Base-by-base conservation (phyloP, 306 rosid species). In the Quercus glauca region DNA sequence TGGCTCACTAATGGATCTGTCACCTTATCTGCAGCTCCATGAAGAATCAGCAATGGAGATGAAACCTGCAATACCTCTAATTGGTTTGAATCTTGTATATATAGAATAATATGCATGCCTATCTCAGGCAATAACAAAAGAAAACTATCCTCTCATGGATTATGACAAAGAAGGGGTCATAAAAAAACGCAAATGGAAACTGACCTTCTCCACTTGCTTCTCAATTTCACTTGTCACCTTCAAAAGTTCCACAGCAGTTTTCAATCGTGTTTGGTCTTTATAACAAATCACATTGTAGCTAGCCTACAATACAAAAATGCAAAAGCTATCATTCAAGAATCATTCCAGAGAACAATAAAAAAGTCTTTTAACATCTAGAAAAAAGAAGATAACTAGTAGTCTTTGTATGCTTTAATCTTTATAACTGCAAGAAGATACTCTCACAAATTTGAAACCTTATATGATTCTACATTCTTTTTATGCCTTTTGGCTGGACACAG, bases 21-120 rank as follows among this genome's bases (percentile, higher is more conserved):
- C 85, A 94, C 94, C 88, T 84, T 88, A 73, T 94, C 97, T 21
- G 75, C 93, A 43, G 89, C 93, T 74, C 98, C 97, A 61, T 94
- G 98, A 85, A 94, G 96, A 85, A 94, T 82, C 75, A 94, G 80
- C 37, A 93, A 69, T 53, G 98, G 98, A 56, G 93, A 85, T 49
- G 97, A 88, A 73, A 91, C 91, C 97, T 90, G 92, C 75, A 79
- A 83, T 60, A 14, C 53, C 71, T 57, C 76, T 5, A n/a, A 61
- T 17, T 55, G 4, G 15, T 51, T 79, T 13, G n/a, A 49, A n/a
- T 29, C 18, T n/a, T 3, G 4, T 19, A 28, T 14, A 51, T 20
- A 23, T 7, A 69, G 23, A 28, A n/a, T 19, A 45, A 60, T 14
- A 51, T 9, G 6, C 51, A 61, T 23, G 5, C 33, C 21, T 20